Evolutionary conservation across 208 protist species (phyloP).

Genomic region (Acanthamoeba triangularis): DNA sequence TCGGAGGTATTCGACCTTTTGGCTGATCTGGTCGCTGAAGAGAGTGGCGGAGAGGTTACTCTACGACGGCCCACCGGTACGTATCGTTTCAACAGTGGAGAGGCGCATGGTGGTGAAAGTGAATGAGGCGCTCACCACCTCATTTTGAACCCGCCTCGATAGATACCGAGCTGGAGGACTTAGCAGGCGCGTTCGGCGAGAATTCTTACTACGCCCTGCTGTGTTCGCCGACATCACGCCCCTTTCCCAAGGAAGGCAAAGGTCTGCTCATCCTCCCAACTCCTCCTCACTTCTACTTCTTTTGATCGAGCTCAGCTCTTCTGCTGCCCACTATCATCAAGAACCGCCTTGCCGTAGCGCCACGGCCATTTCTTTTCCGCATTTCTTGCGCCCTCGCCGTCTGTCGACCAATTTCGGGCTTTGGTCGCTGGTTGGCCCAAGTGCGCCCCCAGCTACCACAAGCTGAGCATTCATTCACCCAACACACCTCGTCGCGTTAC

Average conservation of each 20-base stretch:
- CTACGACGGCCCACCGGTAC: neutral
- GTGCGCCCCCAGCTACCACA: neutral
- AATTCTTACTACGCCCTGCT: neutral
- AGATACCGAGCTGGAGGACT: neutral
- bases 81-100: neutral
- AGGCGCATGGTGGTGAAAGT: neutral
- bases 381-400: neutral
- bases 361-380: neutral
- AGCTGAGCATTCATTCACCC: neutral
- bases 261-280: neutral
- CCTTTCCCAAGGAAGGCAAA: neutral
- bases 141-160: neutral
- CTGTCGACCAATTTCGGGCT: slow-evolving; percentile 6
- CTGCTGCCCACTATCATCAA: no score
- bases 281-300: neutral
- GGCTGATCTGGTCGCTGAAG: neutral
- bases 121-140: neutral
- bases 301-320: no score
- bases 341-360: no score
- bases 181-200: neutral
- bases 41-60: neutral
- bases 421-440: neutral
- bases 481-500: neutral
- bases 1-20: neutral
- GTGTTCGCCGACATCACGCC: neutral